phyloP scores from a whole-genome alignment of 768 basidiomycete genomes.

The Leucosporidium creatinivorum region DNA sequence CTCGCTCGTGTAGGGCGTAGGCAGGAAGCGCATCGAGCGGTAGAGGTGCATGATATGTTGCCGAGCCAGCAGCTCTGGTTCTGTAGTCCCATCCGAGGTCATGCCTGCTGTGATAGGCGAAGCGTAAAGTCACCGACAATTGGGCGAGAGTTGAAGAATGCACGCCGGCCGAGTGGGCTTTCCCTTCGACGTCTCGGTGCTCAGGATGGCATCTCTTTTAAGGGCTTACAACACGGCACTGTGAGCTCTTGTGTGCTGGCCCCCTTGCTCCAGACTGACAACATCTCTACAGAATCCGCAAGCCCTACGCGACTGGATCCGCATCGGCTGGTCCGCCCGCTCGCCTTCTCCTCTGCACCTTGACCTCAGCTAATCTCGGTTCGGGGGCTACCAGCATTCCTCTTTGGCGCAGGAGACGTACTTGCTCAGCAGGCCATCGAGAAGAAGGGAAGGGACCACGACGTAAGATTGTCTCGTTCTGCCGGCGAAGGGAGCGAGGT shows the following conservation, averaged over 20 bases:
- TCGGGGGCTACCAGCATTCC: conserved; percentile 13
- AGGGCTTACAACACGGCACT: conserved; percentile 30
- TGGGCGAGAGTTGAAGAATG: too few relatives aligned
- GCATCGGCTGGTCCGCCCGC: conserved; percentile 14
- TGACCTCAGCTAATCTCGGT: not conserved
- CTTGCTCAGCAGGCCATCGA: conserved; percentile 83
- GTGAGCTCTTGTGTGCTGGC: not conserved
- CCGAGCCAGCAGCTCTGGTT: conserved; percentile 6
- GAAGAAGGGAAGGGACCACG: conserved; percentile 61
- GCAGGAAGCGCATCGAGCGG: conserved; percentile 64
- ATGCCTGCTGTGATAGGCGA: too few relatives aligned
- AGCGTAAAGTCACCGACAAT: too few relatives aligned
- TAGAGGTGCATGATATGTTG: conserved; percentile 33
- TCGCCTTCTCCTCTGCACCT: not conserved
- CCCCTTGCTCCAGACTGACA: not conserved
- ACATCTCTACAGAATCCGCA: not conserved
- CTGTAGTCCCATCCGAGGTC: too few relatives aligned
- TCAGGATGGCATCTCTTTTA: conserved; percentile 11
- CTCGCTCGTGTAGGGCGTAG: conserved; percentile 57
- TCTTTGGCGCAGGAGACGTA: conserved; percentile 49
- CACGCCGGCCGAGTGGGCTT: too few relatives aligned
- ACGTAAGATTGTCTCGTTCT: conserved; percentile 42
- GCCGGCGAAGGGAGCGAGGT: not conserved
- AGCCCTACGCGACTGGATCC: conserved; percentile 22
- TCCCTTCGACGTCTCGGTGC: not conserved